Base-by-base conservation (phyloP, 257 asterid species). In the Buddleja alternifolia region DNA sequence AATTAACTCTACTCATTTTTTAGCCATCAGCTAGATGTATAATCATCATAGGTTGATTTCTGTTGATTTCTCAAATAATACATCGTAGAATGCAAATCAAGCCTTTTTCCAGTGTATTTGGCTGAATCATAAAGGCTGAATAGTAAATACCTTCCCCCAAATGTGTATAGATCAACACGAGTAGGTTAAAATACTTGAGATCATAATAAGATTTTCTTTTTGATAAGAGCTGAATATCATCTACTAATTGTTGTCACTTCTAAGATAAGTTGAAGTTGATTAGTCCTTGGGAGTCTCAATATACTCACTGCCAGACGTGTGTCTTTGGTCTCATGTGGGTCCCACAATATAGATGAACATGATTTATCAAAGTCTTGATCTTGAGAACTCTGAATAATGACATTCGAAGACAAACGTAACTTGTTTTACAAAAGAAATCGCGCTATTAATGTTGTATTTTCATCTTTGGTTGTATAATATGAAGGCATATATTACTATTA, bases 21-120 rank as follows among this genome's bases (percentile, higher is more conserved):
- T 15, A 29, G 23, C 44, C 15, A 7, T 19, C 25, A 46, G 14
- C 60, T 64, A 8, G 15, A 45, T 52, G 15, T 16, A 32, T 34
- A 14, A 34, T 46, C 42, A 20, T 36, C 29, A 12, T 32, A 48
- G 39, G 52, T 65, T 50, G 53, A 63, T 56, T 11, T 68, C 36
- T 15, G 2, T 3, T 21, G 24, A 37, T 67, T 51, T 32, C 21
- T n/a, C 23, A 42, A 47, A 15, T 60, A 21, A 50, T 74, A 51
- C 66, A 15, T 23, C 57, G 47, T 57, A 15, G n/a, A 15, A 66
- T 29, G 14, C 53, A 20, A 39, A 39, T 61, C 29, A 60, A 17
- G 58, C 29, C 8, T n/a, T n/a, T n/a, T n/a, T n/a, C n/a, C n/a
- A 7, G 3, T 19, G 66, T n/a, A 21, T 9, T 39, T 39, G 15